These are phyloP conservation scores for Coemansia erecta DNA, from an alignment of 192 early-diverging fungal species.

Conservation along the genomic window DNA sequence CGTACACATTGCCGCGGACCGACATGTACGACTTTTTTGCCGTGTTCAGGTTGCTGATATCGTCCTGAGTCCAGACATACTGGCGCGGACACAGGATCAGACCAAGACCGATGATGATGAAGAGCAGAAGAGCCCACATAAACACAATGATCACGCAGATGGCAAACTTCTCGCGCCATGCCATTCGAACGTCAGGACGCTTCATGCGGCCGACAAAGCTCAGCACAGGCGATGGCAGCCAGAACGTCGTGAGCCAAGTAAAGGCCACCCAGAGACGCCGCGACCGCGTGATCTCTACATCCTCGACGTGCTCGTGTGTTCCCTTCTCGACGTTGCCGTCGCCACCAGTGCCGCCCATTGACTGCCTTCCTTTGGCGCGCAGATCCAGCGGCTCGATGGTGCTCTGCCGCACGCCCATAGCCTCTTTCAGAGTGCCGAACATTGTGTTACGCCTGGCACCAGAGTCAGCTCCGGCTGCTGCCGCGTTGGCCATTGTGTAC, in stretches of 20 bases:
- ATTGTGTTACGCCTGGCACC: constrained; percentile 8
- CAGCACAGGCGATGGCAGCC: constrained; percentile 39
- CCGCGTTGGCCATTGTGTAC: constrained; percentile 6
- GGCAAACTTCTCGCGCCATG: constrained; percentile 92
- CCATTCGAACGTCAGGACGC: constrained; percentile 90
- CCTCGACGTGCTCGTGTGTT: constrained; percentile 45
- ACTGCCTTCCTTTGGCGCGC: not conserved
- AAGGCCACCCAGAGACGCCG: constrained; percentile 36
- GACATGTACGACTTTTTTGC: constrained; percentile 56
- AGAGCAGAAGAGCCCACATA: constrained; percentile 74
- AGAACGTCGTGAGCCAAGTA: constrained; percentile 31
- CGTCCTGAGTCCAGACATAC: constrained; percentile 65
- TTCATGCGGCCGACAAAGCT: constrained; percentile 64
- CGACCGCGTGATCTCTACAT: constrained; percentile 28
- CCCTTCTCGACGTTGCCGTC: constrained; percentile 49
- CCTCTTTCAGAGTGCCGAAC: constrained; percentile 30
- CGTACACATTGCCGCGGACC: constrained; percentile 77
- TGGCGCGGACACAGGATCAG: constrained; percentile 69
- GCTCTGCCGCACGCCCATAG: constrained; percentile 6
- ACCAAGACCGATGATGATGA: constrained; percentile 83
- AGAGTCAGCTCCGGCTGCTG: constrained; percentile 10
- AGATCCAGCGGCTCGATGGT: constrained; percentile 7
- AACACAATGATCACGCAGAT: constrained; percentile 85
- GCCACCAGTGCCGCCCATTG: constrained; percentile 37
- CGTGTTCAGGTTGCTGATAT: constrained; percentile 57